Base-by-base conservation (phyloP, 768 basidiomycete genomes). In the Pleurotus sapidus region DNA sequence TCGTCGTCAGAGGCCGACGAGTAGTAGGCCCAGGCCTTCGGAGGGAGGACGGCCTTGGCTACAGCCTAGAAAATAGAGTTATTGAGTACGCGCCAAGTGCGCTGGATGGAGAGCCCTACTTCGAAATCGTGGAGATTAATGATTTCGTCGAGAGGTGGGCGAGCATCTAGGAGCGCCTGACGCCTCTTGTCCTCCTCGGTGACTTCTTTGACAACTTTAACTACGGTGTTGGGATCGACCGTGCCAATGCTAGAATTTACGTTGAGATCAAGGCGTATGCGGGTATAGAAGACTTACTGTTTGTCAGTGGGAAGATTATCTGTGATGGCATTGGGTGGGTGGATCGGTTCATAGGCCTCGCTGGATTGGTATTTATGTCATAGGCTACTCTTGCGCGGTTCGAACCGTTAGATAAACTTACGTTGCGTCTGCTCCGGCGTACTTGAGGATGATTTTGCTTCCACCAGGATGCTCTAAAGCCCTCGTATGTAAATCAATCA, bases 1-100 rank as follows among this genome's bases (percentile, higher is more conserved):
- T 97, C 94, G 64, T 98, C 95, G 67, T 98, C 96, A 5, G 96
- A 87, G 15, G 94, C 95, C n/a, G 93, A 95, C 1, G 91, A 93
- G 66, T 98, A 95, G 69, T 95, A 95, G 4, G 95, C 95, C 95
- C 95, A 98, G 0, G 93, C 93, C 68, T 93, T 92, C 34, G 88
- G 87, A 1, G 86, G 74, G 77, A 98, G 86, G 12, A 91, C 87
- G 63, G 77, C 76, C 69, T 82, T 89, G 9, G 93, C 95, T 50
- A 98, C 86, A n/a, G 89, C 83, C 91, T 93, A 58, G 24, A 25
- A 39, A 42, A 40, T 20, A 39, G 12, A 42, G 39, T 54, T 24
- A 54, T 17, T 38, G 34, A 18, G 46, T 20, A 4, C 24, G 4
- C 30, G 46, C 38, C 45, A 37, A 50, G 51, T 47, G 50, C 9